Conservation (phyloP, 2,329 filamentous ascomycete species). For the Waltergamsia citrina region DNA sequence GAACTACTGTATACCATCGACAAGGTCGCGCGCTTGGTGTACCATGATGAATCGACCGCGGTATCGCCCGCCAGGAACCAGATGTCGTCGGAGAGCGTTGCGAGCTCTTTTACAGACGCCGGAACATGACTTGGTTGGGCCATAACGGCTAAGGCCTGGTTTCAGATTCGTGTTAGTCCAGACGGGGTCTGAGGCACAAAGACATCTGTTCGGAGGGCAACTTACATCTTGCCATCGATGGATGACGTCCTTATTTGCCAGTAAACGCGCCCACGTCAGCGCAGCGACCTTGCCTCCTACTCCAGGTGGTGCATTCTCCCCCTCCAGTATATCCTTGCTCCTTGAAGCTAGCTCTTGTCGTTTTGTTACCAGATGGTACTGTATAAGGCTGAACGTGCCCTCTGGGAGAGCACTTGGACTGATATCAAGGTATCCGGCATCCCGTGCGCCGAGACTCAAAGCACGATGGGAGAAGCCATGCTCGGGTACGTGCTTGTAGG, state of each 20-base stretch:
- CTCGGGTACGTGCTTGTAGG: slow-evolving; percentile 66
- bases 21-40: slow-evolving; percentile 51
- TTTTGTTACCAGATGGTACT: slow-evolving; percentile 64
- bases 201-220: slow-evolving; percentile 8
- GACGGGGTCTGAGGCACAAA: too few species aligned
- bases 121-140: slow-evolving; percentile 73
- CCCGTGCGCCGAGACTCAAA: slow-evolving; percentile 68
- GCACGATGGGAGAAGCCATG: slow-evolving; percentile 74
- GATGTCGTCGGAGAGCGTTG: slow-evolving; percentile 82
- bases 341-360: slow-evolving; percentile 46
- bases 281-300: slow-evolving; percentile 57
- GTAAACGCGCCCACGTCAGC: slow-evolving; percentile 67
- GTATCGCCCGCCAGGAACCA: slow-evolving; percentile 77
- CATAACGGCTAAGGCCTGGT: slow-evolving; percentile 79
- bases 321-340: slow-evolving; percentile 26
- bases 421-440: slow-evolving; percentile 79
- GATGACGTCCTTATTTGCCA: slow-evolving; percentile 64
- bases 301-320: slow-evolving; percentile 24
- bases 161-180: not conserved
- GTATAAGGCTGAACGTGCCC: slow-evolving; percentile 73
- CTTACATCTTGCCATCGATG: slow-evolving; percentile 79
- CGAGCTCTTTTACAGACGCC: slow-evolving; percentile 68
- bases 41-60: slow-evolving; percentile 81
- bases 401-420: slow-evolving; percentile 74
- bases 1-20: slow-evolving; percentile 57